phyloP scores from a whole-genome alignment of 352 stramenopile genomes.

The Pythium volutum region DNA sequence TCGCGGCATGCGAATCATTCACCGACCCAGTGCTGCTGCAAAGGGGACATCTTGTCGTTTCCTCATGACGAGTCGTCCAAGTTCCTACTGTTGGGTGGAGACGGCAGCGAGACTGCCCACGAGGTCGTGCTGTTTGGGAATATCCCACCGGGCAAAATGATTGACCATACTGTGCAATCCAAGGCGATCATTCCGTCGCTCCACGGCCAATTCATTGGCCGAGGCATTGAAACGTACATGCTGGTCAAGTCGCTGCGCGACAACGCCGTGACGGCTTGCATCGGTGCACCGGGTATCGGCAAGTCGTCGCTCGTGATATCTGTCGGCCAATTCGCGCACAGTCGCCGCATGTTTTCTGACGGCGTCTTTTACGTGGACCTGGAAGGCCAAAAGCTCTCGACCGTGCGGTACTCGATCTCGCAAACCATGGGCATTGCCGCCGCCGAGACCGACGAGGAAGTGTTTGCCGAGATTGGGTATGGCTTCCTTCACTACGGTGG shows the following conservation, averaged over 20 bases:
- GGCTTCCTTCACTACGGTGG: neutral
- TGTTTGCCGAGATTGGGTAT: constrained; percentile 67
- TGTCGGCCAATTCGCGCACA: constrained; percentile 78
- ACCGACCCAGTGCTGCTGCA: constrained; percentile 71
- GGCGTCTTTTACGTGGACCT: constrained; percentile 83
- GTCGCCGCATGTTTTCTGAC: constrained; percentile 72
- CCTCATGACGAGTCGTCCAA: constrained; percentile 84
- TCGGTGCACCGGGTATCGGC: constrained; percentile 72
- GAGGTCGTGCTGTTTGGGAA: constrained; percentile 76
- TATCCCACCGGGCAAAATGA: constrained; percentile 52
- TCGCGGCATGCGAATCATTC: constrained; percentile 71
- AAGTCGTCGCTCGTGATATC: constrained; percentile 83
- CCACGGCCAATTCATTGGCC: constrained; percentile 78
- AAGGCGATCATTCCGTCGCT: constrained; percentile 76
- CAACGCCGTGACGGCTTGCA: constrained; percentile 68
- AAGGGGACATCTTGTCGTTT: constrained; percentile 57
- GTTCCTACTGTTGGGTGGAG: constrained; percentile 60
- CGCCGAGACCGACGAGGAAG: constrained; percentile 71
- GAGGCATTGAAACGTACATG: constrained; percentile 74
- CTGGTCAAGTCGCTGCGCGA: constrained; percentile 68
- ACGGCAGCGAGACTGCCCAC: constrained; percentile 33
- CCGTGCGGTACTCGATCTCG: constrained; percentile 75
- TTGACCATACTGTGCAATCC: constrained; percentile 62
- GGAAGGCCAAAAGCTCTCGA: constrained; percentile 76
- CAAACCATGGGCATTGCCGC: constrained; percentile 74